Conservation (phyloP, 805 yeast genomes). For the Candida ascalaphidarum region DNA sequence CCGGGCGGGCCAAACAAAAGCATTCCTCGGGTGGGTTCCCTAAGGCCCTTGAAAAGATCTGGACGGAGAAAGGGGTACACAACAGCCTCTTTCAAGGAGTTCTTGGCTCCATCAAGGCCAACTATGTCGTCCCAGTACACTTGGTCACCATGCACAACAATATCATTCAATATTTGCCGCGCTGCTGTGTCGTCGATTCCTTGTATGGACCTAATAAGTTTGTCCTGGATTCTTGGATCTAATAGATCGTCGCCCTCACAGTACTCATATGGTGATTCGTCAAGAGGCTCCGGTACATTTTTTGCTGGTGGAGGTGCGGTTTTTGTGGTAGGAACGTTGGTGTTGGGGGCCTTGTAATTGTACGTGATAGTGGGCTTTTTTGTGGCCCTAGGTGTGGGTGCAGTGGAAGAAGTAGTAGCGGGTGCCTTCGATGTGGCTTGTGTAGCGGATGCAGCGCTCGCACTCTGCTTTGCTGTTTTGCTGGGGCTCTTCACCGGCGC, state of each 20-base stretch:
- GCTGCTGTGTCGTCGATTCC: conserved; percentile 81
- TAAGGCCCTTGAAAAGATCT: conserved; percentile 78
- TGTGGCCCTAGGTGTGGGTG: conserved; percentile 2
- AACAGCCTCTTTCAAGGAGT: conserved; percentile 85
- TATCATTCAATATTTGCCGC: conserved; percentile 77
- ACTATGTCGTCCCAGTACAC: conserved; percentile 95
- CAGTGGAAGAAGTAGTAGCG: conserved; percentile 1
- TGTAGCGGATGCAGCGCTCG: conserved; percentile 3
- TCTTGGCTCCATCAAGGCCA: conserved; percentile 83
- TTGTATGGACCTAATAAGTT: conserved; percentile 35
- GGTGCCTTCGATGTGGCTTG: conserved; percentile 1
- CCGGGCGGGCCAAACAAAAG: conserved; percentile 96
- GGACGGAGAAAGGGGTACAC: conserved; percentile 94
- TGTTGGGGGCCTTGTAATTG: conserved; percentile 6
- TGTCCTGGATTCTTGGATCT: conserved; percentile 16
- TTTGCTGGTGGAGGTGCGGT: conserved; percentile 1
- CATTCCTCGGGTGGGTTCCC: conserved; percentile 98
- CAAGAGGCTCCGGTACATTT: neutral
- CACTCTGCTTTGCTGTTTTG: conserved; percentile 6
- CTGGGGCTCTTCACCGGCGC: conserved; percentile 4
- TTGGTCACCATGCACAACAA: conserved; percentile 82
- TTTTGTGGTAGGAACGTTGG: neutral
- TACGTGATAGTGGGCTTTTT: conserved; percentile 23
- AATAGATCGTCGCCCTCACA: conserved; percentile 2
- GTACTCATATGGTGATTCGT: conserved; percentile 10